Evolutionary conservation across 768 basidiomycete species (phyloP).

Genomic region (Krasilnikovozyma curviuscula): DNA sequence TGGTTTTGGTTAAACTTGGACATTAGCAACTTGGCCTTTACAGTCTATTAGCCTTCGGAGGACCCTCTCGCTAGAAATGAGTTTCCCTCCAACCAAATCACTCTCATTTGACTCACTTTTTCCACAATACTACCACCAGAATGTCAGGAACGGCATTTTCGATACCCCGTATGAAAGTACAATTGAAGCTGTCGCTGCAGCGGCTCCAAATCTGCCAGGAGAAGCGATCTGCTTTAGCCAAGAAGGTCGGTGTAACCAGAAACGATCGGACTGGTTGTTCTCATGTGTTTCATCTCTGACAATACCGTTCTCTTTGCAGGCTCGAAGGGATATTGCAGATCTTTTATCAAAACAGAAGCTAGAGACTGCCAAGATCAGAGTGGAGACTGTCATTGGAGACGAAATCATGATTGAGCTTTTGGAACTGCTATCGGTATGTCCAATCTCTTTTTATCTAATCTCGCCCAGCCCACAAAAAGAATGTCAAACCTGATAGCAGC

Average conservation of each 20-base stretch:
- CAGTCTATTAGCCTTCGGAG: too few relatives aligned
- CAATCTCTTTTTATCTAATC: background rate
- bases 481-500: background rate
- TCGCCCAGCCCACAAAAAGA: background rate
- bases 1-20: too few relatives aligned
- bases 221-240: conserved; percentile 77
- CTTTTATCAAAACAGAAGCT: conserved; percentile 58
- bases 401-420: conserved; percentile 71
- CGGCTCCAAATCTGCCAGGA: conserved; percentile 30
- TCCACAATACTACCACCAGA: too few relatives aligned
- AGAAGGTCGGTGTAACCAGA: conserved; percentile 20
- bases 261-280: too few relatives aligned
- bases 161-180: too few relatives aligned
- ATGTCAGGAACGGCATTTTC: too few relatives aligned
- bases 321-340: conserved; percentile 61
- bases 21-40: too few relatives aligned
- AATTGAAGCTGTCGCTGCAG: conserved; percentile 47
- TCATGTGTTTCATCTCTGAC: background rate
- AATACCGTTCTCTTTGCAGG: background rate
- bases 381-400: conserved; percentile 54
- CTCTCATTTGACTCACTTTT: too few relatives aligned
- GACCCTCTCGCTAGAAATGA: too few relatives aligned
- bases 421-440: conserved; percentile 53
- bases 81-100: too few relatives aligned
- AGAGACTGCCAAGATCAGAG: conserved; percentile 68